Evolutionary conservation across 1,139 yeast genomes (phyloP).

Genomic region (Nakaseomyces glabratus): DNA sequence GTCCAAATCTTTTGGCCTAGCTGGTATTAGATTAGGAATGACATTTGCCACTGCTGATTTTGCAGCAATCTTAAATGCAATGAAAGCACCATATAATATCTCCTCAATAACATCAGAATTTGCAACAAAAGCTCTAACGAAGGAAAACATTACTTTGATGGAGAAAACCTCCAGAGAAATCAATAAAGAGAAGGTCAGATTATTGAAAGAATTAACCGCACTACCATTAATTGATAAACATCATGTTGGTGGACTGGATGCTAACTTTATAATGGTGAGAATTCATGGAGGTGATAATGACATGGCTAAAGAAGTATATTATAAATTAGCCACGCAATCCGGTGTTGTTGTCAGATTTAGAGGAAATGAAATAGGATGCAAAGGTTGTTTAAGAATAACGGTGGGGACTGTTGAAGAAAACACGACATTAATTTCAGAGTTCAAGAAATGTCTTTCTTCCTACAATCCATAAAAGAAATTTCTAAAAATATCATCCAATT

Average conservation of each 20-base stretch:
- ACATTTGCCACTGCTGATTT: slow-evolving; percentile 57
- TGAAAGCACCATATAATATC: slow-evolving; percentile 94
- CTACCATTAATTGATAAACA: slow-evolving; percentile 54
- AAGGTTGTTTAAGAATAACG: slow-evolving; percentile 78
- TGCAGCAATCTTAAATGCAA: slow-evolving; percentile 63
- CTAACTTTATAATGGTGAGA: slow-evolving; percentile 74
- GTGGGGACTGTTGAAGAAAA: slow-evolving; percentile 80
- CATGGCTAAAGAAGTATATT: slow-evolving; percentile 61
- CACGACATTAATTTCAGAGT: slow-evolving; percentile 42
- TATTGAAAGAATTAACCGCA: slow-evolving; percentile 45
- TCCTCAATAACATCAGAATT: slow-evolving; percentile 71
- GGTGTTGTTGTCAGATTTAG: slow-evolving; percentile 83
- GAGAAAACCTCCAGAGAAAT: slow-evolving; percentile 43
- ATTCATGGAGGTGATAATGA: slow-evolving; percentile 51
- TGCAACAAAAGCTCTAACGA: slow-evolving; percentile 63
- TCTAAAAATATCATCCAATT: not conserved
- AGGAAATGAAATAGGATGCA: slow-evolving; percentile 82
- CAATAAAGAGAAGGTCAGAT: slow-evolving; percentile 43
- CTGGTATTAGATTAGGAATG: slow-evolving; percentile 85
- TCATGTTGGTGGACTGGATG: slow-evolving; percentile 78
- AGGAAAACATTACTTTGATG: slow-evolving; percentile 54
- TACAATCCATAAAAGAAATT: not conserved
- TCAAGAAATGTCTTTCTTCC: slow-evolving; percentile 30
- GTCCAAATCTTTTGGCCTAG: slow-evolving; percentile 91
- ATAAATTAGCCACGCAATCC: slow-evolving; percentile 56